Percentiles rank a stretch among this genome's conserved stretches.
phyloP scores from a whole-genome alignment of 1,139 yeast genomes.

The Suhomyces terraborum region DNA sequence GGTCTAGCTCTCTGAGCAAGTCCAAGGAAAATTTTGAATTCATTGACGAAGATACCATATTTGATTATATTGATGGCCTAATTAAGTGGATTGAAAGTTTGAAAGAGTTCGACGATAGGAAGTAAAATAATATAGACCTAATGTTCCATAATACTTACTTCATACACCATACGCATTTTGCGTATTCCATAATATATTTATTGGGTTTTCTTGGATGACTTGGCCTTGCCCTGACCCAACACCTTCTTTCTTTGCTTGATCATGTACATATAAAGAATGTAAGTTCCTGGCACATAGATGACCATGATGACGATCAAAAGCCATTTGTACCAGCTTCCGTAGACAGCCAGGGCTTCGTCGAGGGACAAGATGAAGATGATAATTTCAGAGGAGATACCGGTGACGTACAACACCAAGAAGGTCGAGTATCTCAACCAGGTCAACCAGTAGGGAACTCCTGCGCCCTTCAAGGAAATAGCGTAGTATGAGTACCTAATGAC shows the following conservation, averaged over 20 bases:
- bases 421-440: conserved; percentile 80
- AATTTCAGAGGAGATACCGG: conserved; percentile 88
- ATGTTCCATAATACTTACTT: too few relatives aligned
- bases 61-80: conserved; percentile 34
- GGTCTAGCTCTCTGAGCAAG: conserved; percentile 16
- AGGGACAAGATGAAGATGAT: conserved; percentile 68
- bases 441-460: conserved; percentile 61
- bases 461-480: conserved; percentile 63
- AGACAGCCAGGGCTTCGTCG: conserved; percentile 54
- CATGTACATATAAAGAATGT: conserved; percentile 85
- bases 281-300: conserved; percentile 84
- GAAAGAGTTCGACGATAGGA: conserved; percentile 6
- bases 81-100: conserved; percentile 35
- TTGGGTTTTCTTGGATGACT: conserved; percentile 21
- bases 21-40: conserved; percentile 26
- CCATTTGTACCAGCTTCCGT: conserved; percentile 57
- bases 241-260: conserved; percentile 79
- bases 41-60: conserved; percentile 36
- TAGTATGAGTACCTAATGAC: conserved; percentile 84
- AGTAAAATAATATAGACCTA: not conserved
- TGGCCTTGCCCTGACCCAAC: conserved; percentile 33
- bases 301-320: conserved; percentile 58
- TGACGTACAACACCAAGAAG: conserved; percentile 81
- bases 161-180: too few relatives aligned
- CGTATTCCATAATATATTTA: conserved; percentile 1